Evolutionary conservation across 1,284 basidiomycete species (phyloP).

Genomic region (Rhodotorula sp.): DNA sequence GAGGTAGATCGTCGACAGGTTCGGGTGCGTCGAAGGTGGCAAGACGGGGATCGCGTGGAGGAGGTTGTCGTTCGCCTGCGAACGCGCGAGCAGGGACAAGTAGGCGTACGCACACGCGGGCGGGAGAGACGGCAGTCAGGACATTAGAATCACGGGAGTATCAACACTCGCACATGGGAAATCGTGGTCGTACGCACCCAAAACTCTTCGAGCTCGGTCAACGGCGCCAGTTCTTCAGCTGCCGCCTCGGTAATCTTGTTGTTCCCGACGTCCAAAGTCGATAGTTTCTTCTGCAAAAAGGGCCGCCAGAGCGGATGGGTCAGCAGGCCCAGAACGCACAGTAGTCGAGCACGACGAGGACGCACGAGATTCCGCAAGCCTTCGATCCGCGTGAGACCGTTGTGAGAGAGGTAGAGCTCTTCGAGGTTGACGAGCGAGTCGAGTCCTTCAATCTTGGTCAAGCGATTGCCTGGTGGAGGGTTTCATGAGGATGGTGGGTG

Average conservation of each 20-base stretch:
- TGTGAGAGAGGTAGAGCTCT: constrained; percentile 92
- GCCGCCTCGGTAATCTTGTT: constrained; percentile 67
- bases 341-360: too few relatives aligned
- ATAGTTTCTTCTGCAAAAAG: constrained; percentile 71
- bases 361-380: constrained; percentile 80
- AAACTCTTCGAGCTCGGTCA: constrained; percentile 77
- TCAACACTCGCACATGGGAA: too few relatives aligned
- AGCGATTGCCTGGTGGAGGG: constrained; percentile 37
- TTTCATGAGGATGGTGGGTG: too few relatives aligned
- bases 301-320: too few relatives aligned
- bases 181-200: constrained; percentile 64
- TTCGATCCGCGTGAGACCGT: constrained; percentile 81
- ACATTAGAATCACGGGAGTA: too few relatives aligned
- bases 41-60: constrained; percentile 68
- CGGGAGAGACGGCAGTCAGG: too few relatives aligned
- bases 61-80: constrained; percentile 82
- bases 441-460: constrained; percentile 45
- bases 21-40: constrained; percentile 36
- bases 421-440: constrained; percentile 59
- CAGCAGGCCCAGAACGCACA: too few relatives aligned
- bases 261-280: constrained; percentile 81
- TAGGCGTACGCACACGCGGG: too few relatives aligned
- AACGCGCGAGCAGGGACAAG: too few relatives aligned
- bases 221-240: constrained; percentile 77
- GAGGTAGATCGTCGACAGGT: constrained; percentile 86